Evolutionary conservation across 768 basidiomycete genomes (phyloP), one percentile per base, ranked within the genome.

Genomic region (Xerocomus spinulosus): DNA sequence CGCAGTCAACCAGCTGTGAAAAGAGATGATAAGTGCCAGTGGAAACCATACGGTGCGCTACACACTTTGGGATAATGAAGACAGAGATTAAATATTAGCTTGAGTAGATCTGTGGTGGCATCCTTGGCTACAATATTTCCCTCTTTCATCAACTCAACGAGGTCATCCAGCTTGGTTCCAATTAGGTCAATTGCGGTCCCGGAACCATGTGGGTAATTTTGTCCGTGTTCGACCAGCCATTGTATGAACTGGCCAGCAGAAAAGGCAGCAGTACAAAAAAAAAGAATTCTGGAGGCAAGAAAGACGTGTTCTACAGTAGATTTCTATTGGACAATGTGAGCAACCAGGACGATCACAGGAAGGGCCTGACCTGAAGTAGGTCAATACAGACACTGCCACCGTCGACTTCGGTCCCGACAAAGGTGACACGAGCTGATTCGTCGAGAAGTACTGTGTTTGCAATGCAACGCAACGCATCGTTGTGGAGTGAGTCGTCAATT

Each of bases 71-170:
- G 90, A 66, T 90, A 92, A 61, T 87, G 85, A 34, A 82, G 64
- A 42, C 91, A 71, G 25, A 95, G 63, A 63, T 95, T 93, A 67
- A 90, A 93, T 3, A 79, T 72, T 39, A 92, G 74, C 61, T 97
- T 97, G 47, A 97, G 75, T 21, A 92, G 62, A 64, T 97, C 93
- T 4, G 79, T 76, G 70, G 87, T 76, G 3, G 92, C 90, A 46
- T 90, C 87, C 55, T 75, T 76, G 25, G 81, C 17, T 4, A 20
- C 23, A 7, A 18, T 17, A 17, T 74, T 60, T 48, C 80, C 76
- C 33, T 70, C 67, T 34, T 80, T 71, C 49, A 85, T 70, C 41
- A 66, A 69, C 34, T 61, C 66, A 3, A 71, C 67, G 25, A 87
- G 70, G 26, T 74, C 63, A 49, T 87, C 87, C 15, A 88, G 70